These are phyloP conservation scores for Cicer judaicum DNA, from an alignment of 306 rosid genomes.

Conservation along the genomic window DNA sequence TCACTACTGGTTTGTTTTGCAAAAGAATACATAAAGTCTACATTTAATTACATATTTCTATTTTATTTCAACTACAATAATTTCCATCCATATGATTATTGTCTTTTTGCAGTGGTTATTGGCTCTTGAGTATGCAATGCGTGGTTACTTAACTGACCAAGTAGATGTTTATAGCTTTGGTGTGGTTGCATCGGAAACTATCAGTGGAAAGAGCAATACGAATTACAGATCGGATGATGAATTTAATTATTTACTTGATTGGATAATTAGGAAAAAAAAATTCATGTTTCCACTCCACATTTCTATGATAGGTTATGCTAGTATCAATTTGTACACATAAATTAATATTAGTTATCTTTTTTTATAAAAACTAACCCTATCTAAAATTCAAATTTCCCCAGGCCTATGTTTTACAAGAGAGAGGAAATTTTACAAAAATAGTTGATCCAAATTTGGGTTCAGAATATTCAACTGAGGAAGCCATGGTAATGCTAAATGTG, in stretches of 20 bases:
- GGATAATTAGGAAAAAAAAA: constrained; percentile 55
- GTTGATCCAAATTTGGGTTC: constrained; percentile 90
- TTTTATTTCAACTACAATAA: neutral
- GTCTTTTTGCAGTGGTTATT: constrained; percentile 79
- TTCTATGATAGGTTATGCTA: constrained; percentile 11
- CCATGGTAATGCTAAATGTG: constrained; percentile 80
- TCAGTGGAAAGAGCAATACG: constrained; percentile 95
- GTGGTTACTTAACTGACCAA: constrained; percentile 80
- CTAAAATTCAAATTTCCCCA: constrained; percentile 50
- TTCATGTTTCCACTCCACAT: constrained; percentile 16
- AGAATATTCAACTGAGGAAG: constrained; percentile 72
- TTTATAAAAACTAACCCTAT: neutral
- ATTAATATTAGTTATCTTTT: neutral
- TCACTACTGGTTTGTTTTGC: neutral
- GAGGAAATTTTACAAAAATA: constrained; percentile 78
- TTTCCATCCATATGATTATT: constrained; percentile 17
- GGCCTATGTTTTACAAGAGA: constrained; percentile 95
- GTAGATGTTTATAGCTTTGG: constrained; percentile 95
- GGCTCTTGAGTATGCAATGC: constrained; percentile 99
- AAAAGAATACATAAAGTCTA: neutral
- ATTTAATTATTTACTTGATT: constrained; percentile 88
- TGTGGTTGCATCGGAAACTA: constrained; percentile 82
- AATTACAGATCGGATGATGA: constrained; percentile 85
- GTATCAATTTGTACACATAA: neutral
- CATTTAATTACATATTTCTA: neutral